A percentile compares a stretch with the other conserved stretches of the same genome.
These are phyloP conservation scores for Penicillium sclerotiorum DNA, from an alignment of 2,329 filamentous ascomycete genomes.

Conservation along the genomic window DNA sequence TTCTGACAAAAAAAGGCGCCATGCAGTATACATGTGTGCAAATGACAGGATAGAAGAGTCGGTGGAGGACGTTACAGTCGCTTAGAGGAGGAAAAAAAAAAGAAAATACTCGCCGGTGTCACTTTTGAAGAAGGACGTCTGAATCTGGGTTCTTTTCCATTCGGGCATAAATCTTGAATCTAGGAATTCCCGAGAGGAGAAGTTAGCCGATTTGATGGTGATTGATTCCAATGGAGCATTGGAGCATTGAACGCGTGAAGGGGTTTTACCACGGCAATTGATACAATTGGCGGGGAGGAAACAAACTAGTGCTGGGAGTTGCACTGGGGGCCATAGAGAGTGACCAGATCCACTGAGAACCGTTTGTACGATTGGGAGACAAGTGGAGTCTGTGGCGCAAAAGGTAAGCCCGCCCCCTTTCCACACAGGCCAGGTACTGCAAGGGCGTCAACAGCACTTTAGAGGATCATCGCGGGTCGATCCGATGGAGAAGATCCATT, in stretches of 20 bases:
- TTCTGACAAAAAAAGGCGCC: too few species aligned
- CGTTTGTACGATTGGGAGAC: constrained; percentile 1
- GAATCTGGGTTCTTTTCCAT: background rate
- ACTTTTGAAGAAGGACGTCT: background rate
- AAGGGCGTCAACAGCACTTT: too few species aligned
- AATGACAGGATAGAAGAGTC: constrained; percentile 3
- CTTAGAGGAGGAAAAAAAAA: constrained; percentile 1
- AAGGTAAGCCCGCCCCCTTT: background rate
- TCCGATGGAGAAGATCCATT: constrained; percentile 14
- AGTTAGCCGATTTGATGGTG: background rate
- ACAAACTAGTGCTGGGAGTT: too few species aligned
- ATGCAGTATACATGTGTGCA: background rate
- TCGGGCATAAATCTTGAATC: background rate
- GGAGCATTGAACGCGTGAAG: too few species aligned
- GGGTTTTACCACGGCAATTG: background rate
- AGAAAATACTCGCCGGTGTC: background rate
- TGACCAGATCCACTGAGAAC: too few species aligned
- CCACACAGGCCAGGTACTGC: constrained; percentile 9
- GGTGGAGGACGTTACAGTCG: constrained; percentile 7
- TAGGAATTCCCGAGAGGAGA: background rate
- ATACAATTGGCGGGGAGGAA: constrained; percentile 15
- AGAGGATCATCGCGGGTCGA: constrained; percentile 18
- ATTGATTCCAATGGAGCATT: too few species aligned
- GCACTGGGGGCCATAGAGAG: too few species aligned
- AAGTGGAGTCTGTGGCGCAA: constrained; percentile 7